Base-by-base conservation (phyloP, 441 rosid genomes). In the Gossypium laxum region DNA sequence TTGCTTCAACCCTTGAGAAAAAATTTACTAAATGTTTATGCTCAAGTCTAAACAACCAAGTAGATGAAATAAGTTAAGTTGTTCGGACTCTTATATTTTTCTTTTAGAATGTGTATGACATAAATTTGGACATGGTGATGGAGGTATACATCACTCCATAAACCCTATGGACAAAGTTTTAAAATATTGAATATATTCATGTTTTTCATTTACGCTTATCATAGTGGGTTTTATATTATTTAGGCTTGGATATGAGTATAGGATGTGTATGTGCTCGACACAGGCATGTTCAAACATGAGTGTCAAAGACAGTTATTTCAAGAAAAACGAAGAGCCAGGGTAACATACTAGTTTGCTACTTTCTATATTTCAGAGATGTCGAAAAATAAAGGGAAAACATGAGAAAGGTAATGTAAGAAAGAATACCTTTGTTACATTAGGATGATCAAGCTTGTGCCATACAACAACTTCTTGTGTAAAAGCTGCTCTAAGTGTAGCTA, bases 391-490 rank as follows among this genome's bases (percentile, higher is more conserved):
- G 45, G 12, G 45, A 52, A 52, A 52, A 0, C 24, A 52, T 52
- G 57, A 52, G 24, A 52, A 55, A 38, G 45, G 45, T 38, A 8
- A 38, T 38, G 45, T 11, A 17, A 48, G 24, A 73, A 67, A 67
- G 18, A 66, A 48, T 81, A 85, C 92, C 87, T 85, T 88, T 18
- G 89, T 88, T 67, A 88, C 87, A 38, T 88, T 88, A 72, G 91
- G 91, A 81, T 88, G 93, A 57, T 88, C 91, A 28, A 88, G 89
- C 84, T 85, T 88, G 80, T 88, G 89, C 93, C 93, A 88, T 12
- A 88, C 91, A 60, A 85, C 88, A 75, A 86, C 89, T 82, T 88
- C 93, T 76, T 88, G 90, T 14, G 89, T 85, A 78, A 86, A 85
- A 43, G 89, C 88, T 71, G 93, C 86, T 81, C 89, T 81, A 34